Base-by-base conservation (phyloP, 306 rosid genomes). In the Argentina anserina region DNA sequence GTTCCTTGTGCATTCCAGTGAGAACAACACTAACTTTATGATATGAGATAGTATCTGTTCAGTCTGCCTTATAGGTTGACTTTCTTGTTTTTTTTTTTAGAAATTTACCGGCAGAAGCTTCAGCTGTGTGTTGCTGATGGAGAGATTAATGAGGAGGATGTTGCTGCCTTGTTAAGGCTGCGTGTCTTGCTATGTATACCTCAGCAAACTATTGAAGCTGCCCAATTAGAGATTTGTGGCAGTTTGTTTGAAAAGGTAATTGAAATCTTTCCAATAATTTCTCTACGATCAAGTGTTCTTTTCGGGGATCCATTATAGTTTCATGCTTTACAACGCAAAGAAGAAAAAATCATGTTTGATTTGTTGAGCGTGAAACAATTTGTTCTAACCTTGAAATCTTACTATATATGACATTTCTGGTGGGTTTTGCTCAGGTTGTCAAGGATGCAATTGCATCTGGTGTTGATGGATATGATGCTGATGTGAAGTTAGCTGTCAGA, bases 101-200 rank as follows among this genome's bases (percentile, higher is more conserved):
- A 94, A 84, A 94, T 94, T 55, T 94, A 94, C 78, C 96, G 99
- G 65, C 91, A 88, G 80, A 94, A 91, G 90, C 97, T 94, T 84
- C 97, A 91, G 88, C 89, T 81, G 74, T 91, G 96, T 69, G 90
- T 94, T n/a, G 87, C 89, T 81, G 86, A 83, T 87, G 99, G 96
- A 74, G 96, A 90, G 81, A 91, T 94, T 70, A 79, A 47, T 70
- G 97, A 94, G 25, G 84, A 81, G 69, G 89, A 91, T 81, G 97
- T 90, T 77, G 83, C 95, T 79, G 88, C 90, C 63, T 84, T 94
- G 87, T 79, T 91, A 86, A 91, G 83, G 96, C 76, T 88, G 70
- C 92, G 99, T 25, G 96, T 94, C 75, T 79, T 91, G 96, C 93
- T 94, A 31, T 94, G 99, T 75, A 65, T 94, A 76, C 96, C 99